phyloP scores from a whole-genome alignment of 2,329 filamentous ascomycete genomes.

The Ophiocordyceps polyrhachis-furcata region DNA sequence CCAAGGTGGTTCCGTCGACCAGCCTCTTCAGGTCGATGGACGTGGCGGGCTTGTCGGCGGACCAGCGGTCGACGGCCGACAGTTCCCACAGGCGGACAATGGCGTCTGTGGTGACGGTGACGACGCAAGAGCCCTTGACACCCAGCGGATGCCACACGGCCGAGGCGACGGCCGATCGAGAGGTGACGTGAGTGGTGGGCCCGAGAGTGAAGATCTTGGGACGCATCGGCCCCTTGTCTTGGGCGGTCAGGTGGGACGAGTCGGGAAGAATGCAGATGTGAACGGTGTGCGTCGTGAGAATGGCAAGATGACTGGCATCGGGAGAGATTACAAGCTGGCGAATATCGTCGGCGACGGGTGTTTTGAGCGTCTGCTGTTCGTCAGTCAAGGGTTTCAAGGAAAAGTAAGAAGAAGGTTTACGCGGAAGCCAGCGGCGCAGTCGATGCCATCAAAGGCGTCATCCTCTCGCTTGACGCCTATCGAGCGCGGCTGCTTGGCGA shows the following conservation, averaged over 20 bases:
- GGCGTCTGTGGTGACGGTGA: constrained; percentile 78
- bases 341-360: constrained; percentile 64
- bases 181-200: constrained; percentile 77
- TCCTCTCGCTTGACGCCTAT: constrained; percentile 29
- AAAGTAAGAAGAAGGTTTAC: constrained; percentile 4
- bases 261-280: constrained; percentile 79
- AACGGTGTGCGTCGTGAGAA: constrained; percentile 72
- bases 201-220: constrained; percentile 83
- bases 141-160: constrained; percentile 87
- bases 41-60: constrained; percentile 67
- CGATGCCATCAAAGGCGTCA: constrained; percentile 1
- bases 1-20: constrained; percentile 60
- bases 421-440: constrained; percentile 13
- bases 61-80: constrained; percentile 65
- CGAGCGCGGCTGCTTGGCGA: constrained; percentile 11
- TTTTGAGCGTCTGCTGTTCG: constrained; percentile 45
- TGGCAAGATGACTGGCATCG: constrained; percentile 61
- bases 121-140: constrained; percentile 59
- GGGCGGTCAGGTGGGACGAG: constrained; percentile 51
- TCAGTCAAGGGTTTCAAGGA: no score
- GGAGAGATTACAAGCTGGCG: constrained; percentile 74
- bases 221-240: constrained; percentile 51
- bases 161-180: constrained; percentile 61
- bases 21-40: constrained; percentile 81
- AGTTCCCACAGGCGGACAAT: constrained; percentile 84